Evolutionary conservation across 352 stramenopile species (phyloP), one percentile per base, ranked within the genome.

Genomic region (Pythium angustatum): DNA sequence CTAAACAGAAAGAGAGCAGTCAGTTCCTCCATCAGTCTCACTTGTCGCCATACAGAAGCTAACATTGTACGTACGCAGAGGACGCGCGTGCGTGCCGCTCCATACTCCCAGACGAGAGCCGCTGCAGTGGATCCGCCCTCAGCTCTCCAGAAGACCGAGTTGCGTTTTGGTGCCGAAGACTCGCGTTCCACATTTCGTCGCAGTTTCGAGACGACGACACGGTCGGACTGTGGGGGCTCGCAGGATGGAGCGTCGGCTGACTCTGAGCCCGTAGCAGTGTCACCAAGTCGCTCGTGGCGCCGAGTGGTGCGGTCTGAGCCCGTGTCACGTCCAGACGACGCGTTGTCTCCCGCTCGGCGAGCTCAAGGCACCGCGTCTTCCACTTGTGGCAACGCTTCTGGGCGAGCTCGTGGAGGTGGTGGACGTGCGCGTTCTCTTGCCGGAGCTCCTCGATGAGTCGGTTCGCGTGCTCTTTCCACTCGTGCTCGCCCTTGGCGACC

Each of bases 321-420:
- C 76, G 75, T 58, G 85, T 73, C 19, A 77, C 70, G 3, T 80
- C 68, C 31, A 74, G 14, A 22, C 66, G 75, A 14, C 55, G 51
- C 34, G 74, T 60, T 2, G 74, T 57, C 57, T 89, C 76, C 5
- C 69, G 62, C 52, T 84, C 75, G 0, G 71, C 75, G 11, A 90
- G 66, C 7, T 83, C 77, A 22, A 81, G 55, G 38, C 72, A 90
- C 12, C 79, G 72, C 38, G 72, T 68, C 57, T 90, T 91, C 83
- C 83, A 91, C 61, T 91, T 91, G 55, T 72, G 60, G 51, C 77
- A 84, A 17, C 83, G 83, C 73, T 89, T 90, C 75, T 91, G 82
- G 7, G 69, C 64, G 11, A 80, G 55, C 33, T 91, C 82, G 59
- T 87, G 70, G 27, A 87, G 38, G 51, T 76, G 76, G 22, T 78